Conservation (phyloP, 2,329 filamentous ascomycete genomes). For the Sclerotinia glacialis region DNA sequence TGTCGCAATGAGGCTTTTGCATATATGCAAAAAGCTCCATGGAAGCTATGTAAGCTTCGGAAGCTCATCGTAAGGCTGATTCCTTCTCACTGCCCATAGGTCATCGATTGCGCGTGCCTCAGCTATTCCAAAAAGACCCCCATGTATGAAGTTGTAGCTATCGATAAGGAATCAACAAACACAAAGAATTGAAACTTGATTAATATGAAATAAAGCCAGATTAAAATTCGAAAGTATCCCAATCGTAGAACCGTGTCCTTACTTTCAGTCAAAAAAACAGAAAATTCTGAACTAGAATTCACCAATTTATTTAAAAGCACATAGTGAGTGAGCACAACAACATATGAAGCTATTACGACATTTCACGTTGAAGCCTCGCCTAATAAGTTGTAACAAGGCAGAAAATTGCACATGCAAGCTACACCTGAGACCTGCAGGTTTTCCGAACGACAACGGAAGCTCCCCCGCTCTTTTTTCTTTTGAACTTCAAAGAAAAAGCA, state of each 20-base stretch:
- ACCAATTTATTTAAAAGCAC: neutral
- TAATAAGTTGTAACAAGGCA: conserved; percentile 22
- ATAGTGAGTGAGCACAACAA: conserved; percentile 13
- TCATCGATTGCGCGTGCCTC: conserved; percentile 25
- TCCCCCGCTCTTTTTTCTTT: conserved; percentile 5
- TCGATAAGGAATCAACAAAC: conserved; percentile 20
- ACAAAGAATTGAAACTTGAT: neutral
- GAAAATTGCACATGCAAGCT: conserved; percentile 21
- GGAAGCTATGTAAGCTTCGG: conserved; percentile 33
- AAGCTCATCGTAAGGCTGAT: conserved; percentile 33
- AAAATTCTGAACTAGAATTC: neutral
- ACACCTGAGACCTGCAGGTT: conserved; percentile 5
- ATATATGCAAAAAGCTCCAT: conserved; percentile 35
- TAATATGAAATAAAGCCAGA: neutral
- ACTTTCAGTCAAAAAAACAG: neutral
- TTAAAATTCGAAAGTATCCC: neutral
- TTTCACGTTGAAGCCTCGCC: conserved; percentile 20
- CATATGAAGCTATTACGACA: conserved; percentile 22
- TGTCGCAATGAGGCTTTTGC: conserved; percentile 29
- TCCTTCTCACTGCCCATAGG: conserved; percentile 21
- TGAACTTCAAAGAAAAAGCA: conserved; percentile 25
- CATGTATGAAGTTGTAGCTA: conserved; percentile 21
- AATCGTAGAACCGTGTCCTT: neutral
- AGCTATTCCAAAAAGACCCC: conserved; percentile 19
- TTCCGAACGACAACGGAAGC: conserved; percentile 17